Conservation (phyloP, 1,139 yeast genomes). For the Candida sp. region DNA sequence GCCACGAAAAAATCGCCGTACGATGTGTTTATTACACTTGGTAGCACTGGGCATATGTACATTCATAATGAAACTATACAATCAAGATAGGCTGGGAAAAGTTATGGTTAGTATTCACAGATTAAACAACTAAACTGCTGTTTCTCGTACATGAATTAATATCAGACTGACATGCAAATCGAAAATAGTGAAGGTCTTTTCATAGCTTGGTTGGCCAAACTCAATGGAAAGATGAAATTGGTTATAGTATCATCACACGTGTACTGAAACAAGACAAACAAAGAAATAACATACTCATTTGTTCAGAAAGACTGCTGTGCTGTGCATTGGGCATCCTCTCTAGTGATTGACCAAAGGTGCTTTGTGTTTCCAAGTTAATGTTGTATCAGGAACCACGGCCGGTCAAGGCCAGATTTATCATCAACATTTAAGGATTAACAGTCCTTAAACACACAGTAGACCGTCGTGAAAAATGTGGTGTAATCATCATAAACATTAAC, state of each 20-base stretch:
- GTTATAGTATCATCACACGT: constrained; percentile 6
- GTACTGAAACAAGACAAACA: background rate
- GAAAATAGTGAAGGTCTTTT: constrained; percentile 23
- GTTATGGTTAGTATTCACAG: no score
- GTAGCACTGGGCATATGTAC: no score
- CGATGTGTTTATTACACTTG: no score
- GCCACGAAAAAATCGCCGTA: no score
- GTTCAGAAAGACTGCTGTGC: background rate
- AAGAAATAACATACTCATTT: constrained; percentile 1
- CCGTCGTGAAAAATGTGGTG: constrained; percentile 98
- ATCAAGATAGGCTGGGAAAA: no score
- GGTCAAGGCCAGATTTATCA: constrained; percentile 97
- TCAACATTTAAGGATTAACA: constrained; percentile 82
- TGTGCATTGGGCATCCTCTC: background rate
- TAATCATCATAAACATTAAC: constrained; percentile 79
- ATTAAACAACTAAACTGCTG: no score
- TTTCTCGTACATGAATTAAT: no score
- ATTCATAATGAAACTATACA: no score
- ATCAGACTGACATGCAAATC: constrained; percentile 88
- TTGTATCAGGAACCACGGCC: constrained; percentile 88
- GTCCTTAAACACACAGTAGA: constrained; percentile 88
- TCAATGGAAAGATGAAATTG: constrained; percentile 12
- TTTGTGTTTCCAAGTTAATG: background rate
- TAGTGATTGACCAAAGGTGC: no score
- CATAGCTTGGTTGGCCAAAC: constrained; percentile 1